Evolutionary conservation across 2,329 filamentous ascomycete species (phyloP).

Genomic region (Aspergillus hiratsukae): DNA sequence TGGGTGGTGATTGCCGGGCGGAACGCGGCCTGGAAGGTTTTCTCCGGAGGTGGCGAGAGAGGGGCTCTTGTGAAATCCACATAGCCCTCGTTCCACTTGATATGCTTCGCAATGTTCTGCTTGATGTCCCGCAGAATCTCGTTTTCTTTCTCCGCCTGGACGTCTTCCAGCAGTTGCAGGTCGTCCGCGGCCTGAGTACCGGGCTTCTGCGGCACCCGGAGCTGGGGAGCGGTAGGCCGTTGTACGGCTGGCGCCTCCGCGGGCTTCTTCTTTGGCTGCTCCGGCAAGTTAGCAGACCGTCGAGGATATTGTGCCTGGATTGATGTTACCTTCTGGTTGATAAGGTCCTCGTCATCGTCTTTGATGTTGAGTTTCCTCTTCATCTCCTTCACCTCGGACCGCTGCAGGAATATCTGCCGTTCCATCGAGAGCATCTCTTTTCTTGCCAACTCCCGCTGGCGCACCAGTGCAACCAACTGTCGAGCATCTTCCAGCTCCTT

Average conservation of each 20-base stretch:
- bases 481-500: conserved; percentile 87
- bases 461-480: conserved; percentile 70
- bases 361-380: conserved; percentile 88
- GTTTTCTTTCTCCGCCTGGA: conserved; percentile 75
- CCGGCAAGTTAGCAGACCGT: conserved; percentile 31
- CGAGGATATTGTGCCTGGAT: conserved; percentile 24
- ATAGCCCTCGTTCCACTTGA: conserved; percentile 85
- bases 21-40: conserved; percentile 59
- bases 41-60: conserved; percentile 70
- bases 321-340: conserved; percentile 79
- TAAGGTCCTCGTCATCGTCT: conserved; percentile 85
- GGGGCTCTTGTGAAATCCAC: conserved; percentile 83
- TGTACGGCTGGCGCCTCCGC: conserved; percentile 58
- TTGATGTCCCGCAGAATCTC: conserved; percentile 78
- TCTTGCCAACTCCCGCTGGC: conserved; percentile 74
- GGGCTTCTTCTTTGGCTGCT: conserved; percentile 67
- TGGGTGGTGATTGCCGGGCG: conserved; percentile 64
- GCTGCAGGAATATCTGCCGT: conserved; percentile 74
- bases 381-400: conserved; percentile 75
- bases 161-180: conserved; percentile 69
- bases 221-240: conserved; percentile 58
- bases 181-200: conserved; percentile 77
- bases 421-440: conserved; percentile 72
- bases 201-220: conserved; percentile 65
- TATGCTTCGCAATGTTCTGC: conserved; percentile 79